Base-by-base conservation (phyloP, 192 early-diverging fungal genomes). In the Dissophora ornata region DNA sequence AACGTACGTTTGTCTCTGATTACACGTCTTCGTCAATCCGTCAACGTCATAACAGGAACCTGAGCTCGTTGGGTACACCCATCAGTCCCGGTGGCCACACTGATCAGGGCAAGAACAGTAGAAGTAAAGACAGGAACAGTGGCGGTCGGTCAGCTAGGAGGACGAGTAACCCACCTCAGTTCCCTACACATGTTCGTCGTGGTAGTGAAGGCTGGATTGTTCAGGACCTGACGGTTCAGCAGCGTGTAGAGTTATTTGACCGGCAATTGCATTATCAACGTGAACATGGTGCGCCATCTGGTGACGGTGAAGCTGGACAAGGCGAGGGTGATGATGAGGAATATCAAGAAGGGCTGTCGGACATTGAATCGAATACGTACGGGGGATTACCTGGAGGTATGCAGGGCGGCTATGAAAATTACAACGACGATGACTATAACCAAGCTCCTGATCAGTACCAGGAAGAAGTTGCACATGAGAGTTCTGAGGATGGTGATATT, bases 241-340 rank as follows among this genome's bases (percentile, higher is more conserved):
- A 81, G 29, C 75, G 80, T 19, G 67, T 56, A 50, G 57, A 77
- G 13, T 45, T 85, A 33, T 80, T 81, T 24, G 80, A 86, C 46
- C 77, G 77, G 44, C 66, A 84, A 32, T 49, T 70, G 7, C 69
- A 82, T 19, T 82, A 80, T 30, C 46, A 81, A 29, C 77, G 65
- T 1, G 61, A 81, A 3, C 64, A 71, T 47, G 73, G 62, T 34
- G 62, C 58, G n/a, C 69, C n/a, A n/a, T n/a, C n/a, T 68, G 16
- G 18, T 19, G 42, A 38, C 28, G 50, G 44, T 15, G 57, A 48
- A 18, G 65, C 59, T 33, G 59, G 47, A 26, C 54, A 48, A n/a
- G 68, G 57, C 19, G 59, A 51, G 25, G 56, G 47, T 8, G 56
- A 69, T 13, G 54, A 64, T 7, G 69, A 64, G 16, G 64, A 67